Conservation (phyloP, 2,329 filamentous ascomycete species). For the Neonectria sp. region DNA sequence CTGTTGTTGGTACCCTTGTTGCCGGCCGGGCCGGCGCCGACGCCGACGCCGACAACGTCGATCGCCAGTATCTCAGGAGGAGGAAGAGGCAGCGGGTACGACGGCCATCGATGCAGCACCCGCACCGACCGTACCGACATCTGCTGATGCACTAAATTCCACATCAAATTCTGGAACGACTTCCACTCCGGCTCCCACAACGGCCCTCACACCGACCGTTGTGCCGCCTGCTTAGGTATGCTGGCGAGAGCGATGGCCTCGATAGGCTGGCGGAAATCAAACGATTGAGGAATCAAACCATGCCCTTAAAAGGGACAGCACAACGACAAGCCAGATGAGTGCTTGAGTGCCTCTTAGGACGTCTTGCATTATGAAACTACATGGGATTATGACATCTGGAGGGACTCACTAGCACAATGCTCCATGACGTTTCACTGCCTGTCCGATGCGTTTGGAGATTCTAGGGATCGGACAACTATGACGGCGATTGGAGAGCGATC, state of each 20-base stretch:
- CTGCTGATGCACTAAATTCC: background rate
- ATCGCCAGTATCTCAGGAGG: conserved; percentile 36
- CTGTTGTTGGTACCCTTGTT: conserved; percentile 55
- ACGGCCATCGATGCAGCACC: conserved; percentile 10
- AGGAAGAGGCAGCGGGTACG: conserved; percentile 31
- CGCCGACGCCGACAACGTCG: conserved; percentile 37
- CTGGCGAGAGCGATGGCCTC: background rate
- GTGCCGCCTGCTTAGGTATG: background rate
- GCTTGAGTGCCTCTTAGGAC: background rate
- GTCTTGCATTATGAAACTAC: background rate
- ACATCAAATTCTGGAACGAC: background rate
- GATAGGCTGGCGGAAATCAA: background rate
- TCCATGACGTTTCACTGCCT: background rate
- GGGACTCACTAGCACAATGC: background rate
- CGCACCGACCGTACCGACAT: background rate
- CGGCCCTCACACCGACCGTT: background rate
- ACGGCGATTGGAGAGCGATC: background rate
- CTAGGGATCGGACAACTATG: background rate
- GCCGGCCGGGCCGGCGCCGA: conserved; percentile 36
- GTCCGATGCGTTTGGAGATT: background rate
- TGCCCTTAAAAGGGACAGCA: background rate
- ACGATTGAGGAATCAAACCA: background rate
- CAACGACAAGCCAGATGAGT: background rate
- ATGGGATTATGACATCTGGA: background rate
- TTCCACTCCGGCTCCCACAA: background rate